Percentiles rank a stretch among this genome's conserved stretches.
phyloP scores from a whole-genome alignment of 148 eudicot species.

The Spergularia marina region DNA sequence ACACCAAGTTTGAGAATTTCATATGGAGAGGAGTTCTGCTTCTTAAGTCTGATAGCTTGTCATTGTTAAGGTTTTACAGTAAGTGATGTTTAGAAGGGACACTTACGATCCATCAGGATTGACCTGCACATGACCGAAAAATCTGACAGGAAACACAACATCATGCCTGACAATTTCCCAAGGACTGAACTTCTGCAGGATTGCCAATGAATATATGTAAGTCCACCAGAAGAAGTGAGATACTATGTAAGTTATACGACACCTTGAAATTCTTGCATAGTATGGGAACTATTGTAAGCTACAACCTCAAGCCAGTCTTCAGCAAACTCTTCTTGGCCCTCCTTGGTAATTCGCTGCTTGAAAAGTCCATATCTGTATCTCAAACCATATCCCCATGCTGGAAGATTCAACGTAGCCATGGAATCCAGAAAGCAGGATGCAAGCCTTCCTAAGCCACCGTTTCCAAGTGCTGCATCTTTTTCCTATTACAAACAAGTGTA shows the following conservation, averaged over 20 bases:
- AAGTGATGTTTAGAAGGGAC: conserved; percentile 15
- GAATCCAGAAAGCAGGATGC: conserved; percentile 98
- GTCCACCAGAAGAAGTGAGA: conserved; percentile 1
- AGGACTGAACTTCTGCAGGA: conserved; percentile 89
- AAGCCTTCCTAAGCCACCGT: conserved; percentile 98
- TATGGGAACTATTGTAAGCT: conserved; percentile 5
- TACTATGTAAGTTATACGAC: conserved; percentile 6
- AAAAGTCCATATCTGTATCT: conserved; percentile 94
- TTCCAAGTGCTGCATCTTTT: conserved; percentile 99
- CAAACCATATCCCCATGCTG: conserved; percentile 99
- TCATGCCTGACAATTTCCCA: conserved; percentile 99
- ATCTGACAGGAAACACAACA: conserved; percentile 78
- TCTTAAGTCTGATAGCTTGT: not conserved
- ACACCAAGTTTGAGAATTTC: not conserved
- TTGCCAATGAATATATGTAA: conserved; percentile 15
- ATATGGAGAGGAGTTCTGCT: not conserved
- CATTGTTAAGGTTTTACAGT: not conserved
- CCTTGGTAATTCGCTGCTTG: conserved; percentile 82
- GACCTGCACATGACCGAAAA: conserved; percentile 88
- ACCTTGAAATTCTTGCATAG: not conserved
- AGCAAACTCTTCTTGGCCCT: conserved; percentile 82
- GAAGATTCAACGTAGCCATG: conserved; percentile 93
- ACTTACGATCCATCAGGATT: conserved; percentile 81
- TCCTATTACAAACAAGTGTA: conserved; percentile 49
- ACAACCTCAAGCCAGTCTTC: conserved; percentile 97